phyloP scores from a whole-genome alignment of 805 yeast genomes.

The Jamesozyma lodderae region DNA sequence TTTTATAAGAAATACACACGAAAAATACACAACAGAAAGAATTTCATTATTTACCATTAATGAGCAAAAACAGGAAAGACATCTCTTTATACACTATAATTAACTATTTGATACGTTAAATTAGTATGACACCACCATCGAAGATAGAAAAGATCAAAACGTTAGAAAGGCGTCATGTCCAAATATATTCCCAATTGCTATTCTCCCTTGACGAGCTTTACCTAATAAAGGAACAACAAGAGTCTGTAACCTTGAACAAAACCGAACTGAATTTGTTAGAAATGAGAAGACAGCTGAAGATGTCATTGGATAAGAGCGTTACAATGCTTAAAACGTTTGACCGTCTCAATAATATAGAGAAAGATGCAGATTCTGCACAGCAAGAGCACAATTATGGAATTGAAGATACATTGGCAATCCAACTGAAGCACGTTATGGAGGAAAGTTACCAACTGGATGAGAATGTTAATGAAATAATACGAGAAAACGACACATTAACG shows the following conservation, averaged over 20 bases:
- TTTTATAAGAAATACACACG: no score
- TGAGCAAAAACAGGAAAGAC: no score
- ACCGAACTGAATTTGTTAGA: conserved; percentile 8
- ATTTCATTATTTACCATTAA: no score
- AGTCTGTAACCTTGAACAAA: background rate
- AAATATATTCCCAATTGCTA: conserved; percentile 28
- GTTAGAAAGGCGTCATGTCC: conserved; percentile 26
- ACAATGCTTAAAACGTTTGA: conserved; percentile 15
- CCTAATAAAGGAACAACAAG: conserved; percentile 11
- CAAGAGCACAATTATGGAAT: conserved; percentile 1
- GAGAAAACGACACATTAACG: conserved; percentile 1
- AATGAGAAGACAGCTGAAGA: conserved; percentile 14
- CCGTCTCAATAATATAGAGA: conserved; percentile 5
- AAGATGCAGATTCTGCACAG: background rate
- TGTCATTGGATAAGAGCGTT: conserved; percentile 19
- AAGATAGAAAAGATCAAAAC: conserved; percentile 11
- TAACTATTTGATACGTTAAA: no score
- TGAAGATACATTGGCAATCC: conserved; percentile 13
- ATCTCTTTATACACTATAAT: no score
- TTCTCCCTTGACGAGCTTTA: conserved; percentile 29
- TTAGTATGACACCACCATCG: no score
- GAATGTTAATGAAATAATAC: conserved; percentile 4
- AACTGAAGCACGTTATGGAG: conserved; percentile 12
- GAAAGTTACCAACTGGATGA: conserved; percentile 14
- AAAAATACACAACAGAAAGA: no score